A percentile compares a stretch with the other conserved stretches of the same genome.
Evolutionary conservation across 257 asterid genomes (phyloP).

Genomic region (Solanum verrucosum): DNA sequence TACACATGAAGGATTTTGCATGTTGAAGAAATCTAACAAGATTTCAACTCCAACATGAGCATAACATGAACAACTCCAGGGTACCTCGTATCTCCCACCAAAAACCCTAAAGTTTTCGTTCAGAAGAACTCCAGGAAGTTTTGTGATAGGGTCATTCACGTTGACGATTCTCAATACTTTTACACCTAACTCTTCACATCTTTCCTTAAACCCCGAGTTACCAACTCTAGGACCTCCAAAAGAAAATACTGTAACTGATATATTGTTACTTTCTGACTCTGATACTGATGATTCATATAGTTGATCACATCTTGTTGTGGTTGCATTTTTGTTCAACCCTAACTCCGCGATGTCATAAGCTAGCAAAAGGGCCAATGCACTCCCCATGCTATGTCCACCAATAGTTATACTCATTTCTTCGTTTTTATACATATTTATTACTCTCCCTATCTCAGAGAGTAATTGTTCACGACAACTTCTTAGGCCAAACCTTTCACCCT

Average conservation of each 20-base stretch:
- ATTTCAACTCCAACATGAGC: constrained; percentile 58
- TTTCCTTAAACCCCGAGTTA: constrained; percentile 42
- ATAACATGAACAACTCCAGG: constrained; percentile 51
- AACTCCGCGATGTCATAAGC: constrained; percentile 56
- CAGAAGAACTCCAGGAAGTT: constrained; percentile 57
- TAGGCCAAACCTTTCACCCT: constrained; percentile 14
- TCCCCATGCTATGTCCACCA: constrained; percentile 74
- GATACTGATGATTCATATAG: not conserved
- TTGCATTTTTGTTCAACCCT: constrained; percentile 19
- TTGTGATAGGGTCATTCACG: constrained; percentile 56
- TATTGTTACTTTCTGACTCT: not conserved
- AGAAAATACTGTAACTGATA: constrained; percentile 16
- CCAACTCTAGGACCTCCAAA: constrained; percentile 77
- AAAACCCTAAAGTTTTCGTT: constrained; percentile 48
- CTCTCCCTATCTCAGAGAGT: constrained; percentile 45
- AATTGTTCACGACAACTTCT: constrained; percentile 57
- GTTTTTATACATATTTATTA: constrained; percentile 10
- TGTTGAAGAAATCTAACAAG: constrained; percentile 42
- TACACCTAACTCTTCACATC: constrained; percentile 61
- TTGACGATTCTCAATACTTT: constrained; percentile 49
- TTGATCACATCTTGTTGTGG: not conserved
- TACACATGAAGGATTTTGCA: constrained; percentile 54
- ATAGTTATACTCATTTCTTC: constrained; percentile 52
- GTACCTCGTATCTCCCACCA: constrained; percentile 22
- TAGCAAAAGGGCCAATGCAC: constrained; percentile 42